Percentiles rank a stretch among this genome's conserved stretches.
Evolutionary conservation across 2,329 filamentous ascomycete genomes (phyloP).

Genomic region (Akanthomyces lecanii): DNA sequence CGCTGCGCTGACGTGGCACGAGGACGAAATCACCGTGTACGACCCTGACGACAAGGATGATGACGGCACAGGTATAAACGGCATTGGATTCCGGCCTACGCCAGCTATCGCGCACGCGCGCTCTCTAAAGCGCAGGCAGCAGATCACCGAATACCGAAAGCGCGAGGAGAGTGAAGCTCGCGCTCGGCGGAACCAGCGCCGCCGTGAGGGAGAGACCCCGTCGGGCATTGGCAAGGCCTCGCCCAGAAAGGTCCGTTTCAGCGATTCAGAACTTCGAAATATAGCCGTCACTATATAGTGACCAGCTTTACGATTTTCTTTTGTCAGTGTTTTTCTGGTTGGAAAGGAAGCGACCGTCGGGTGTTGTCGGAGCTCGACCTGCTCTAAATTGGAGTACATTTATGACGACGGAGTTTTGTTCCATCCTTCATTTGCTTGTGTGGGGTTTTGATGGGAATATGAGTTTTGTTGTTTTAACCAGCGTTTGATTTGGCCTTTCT

Average conservation of each 20-base stretch:
- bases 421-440: background rate
- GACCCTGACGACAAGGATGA: slow-evolving; percentile 62
- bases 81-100: slow-evolving; percentile 63
- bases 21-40: slow-evolving; percentile 64
- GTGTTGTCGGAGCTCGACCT: background rate
- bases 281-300: slow-evolving; percentile 30
- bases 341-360: background rate
- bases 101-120: slow-evolving; percentile 56
- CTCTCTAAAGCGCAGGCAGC: slow-evolving; percentile 53
- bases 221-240: slow-evolving; percentile 27
- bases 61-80: slow-evolving; percentile 63
- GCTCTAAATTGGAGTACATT: background rate
- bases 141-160: slow-evolving; percentile 59
- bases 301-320: background rate
- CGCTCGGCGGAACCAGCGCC: slow-evolving; percentile 49
- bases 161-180: slow-evolving; percentile 59
- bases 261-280: slow-evolving; percentile 34
- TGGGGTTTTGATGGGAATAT: background rate
- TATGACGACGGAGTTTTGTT: slow-evolving; percentile 2
- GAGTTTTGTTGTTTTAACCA: background rate
- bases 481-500: background rate
- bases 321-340: background rate
- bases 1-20: slow-evolving; percentile 61
- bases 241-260: slow-evolving; percentile 37
- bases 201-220: slow-evolving; percentile 33